Evolutionary conservation across 495 filamentous ascomycete genomes (phyloP), one percentile per base, ranked within the genome.

Genomic region (Hypoxylon trugodes): DNA sequence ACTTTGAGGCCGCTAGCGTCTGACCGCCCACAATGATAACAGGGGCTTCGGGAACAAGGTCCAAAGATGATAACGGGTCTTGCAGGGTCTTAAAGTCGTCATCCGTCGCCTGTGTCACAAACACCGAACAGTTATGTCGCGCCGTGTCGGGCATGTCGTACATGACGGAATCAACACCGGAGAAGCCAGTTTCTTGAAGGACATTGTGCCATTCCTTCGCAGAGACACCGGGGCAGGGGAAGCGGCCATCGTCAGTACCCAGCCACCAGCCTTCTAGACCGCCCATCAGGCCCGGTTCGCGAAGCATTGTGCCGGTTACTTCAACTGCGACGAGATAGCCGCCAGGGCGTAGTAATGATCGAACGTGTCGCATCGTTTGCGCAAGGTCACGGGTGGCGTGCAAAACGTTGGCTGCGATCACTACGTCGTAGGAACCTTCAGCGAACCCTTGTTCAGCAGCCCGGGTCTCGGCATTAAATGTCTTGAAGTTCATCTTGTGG

Each of bases 111-210:
- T n/a, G n/a, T n/a, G n/a, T n/a, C n/a, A n/a, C n/a, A n/a, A n/a
- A n/a, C n/a, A n/a, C n/a, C n/a, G n/a, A n/a, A n/a, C n/a, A n/a
- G n/a, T n/a, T n/a, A n/a, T n/a, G n/a, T n/a, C n/a, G n/a, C n/a
- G n/a, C n/a, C n/a, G n/a, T n/a, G n/a, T n/a, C n/a, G n/a, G n/a
- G n/a, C n/a, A n/a, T n/a, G n/a, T n/a, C n/a, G n/a, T n/a, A n/a
- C n/a, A n/a, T n/a, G n/a, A n/a, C n/a, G n/a, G n/a, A n/a, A 24
- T 85, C 82, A 12, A 79, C 58, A 0, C 79, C 78, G 4, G 76
- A 79, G 41, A 84, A 83, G 2, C 76, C 76, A 2, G 54, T 30
- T 0, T 53, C 49, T 7, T 41, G 52, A 22, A 84, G 70, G 5
- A 77, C 12, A 0, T n/a, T 18, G 33, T 79, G 49, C 83, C 82